Conservation (phyloP, 371 early-diverging fungal species). For the Blyttiomyces sp. region DNA sequence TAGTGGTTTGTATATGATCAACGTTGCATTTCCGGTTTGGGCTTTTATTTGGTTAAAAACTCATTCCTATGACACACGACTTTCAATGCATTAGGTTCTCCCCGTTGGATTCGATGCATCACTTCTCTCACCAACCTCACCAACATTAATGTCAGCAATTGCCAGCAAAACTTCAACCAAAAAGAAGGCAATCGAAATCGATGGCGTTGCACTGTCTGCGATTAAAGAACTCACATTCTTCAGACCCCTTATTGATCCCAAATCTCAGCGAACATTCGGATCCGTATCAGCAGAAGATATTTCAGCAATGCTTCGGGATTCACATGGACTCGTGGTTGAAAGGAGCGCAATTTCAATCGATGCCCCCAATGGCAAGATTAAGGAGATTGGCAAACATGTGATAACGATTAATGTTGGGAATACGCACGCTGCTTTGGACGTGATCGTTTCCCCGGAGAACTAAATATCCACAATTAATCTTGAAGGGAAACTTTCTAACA, state of each 20-base stretch:
- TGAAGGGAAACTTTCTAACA: no score
- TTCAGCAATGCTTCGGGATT: slow-evolving; percentile 10
- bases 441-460: not conserved
- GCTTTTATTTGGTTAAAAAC: not conserved
- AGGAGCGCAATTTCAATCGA: slow-evolving; percentile 10
- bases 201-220: slow-evolving; percentile 7
- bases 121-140: not conserved
- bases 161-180: not conserved
- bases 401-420: slow-evolving; percentile 14
- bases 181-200: slow-evolving; percentile 8
- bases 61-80: not conserved
- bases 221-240: slow-evolving; percentile 24
- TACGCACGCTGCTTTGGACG: not conserved
- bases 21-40: slow-evolving; percentile 1
- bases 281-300: slow-evolving; percentile 41
- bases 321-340: slow-evolving; percentile 20
- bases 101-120: slow-evolving; percentile 15
- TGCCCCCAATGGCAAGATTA: slow-evolving; percentile 21
- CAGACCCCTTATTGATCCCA: slow-evolving; percentile 30
- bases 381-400: slow-evolving; percentile 29
- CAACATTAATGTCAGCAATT: slow-evolving; percentile 5
- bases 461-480: no score
- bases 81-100: slow-evolving; percentile 4
- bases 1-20: not conserved
- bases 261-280: slow-evolving; percentile 37